Conservation (phyloP, 2,329 filamentous ascomycete genomes). For the Cadophora sp. region DNA sequence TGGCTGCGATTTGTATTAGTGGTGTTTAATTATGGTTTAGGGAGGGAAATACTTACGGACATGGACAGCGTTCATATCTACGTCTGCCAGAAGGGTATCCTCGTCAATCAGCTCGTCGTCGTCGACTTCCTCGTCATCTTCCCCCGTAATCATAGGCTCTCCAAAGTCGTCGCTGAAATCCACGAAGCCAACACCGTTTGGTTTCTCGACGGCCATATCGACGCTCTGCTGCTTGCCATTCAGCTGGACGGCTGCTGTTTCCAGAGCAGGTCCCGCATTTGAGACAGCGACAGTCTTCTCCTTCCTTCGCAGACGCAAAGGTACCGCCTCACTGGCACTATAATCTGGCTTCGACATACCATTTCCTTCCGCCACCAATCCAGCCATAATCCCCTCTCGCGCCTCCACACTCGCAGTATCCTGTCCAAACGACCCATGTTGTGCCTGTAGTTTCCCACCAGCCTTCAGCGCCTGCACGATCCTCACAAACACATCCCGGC, state of each 20-base stretch:
- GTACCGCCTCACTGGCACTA: conserved; percentile 45
- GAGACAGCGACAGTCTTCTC: conserved; percentile 59
- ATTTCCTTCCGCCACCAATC: conserved; percentile 67
- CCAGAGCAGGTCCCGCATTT: conserved; percentile 45
- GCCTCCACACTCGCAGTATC: conserved; percentile 56
- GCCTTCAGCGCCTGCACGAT: conserved; percentile 75
- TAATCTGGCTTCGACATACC: conserved; percentile 78
- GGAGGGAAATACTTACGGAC: conserved; percentile 70
- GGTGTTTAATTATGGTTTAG: background rate
- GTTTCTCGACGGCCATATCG: conserved; percentile 42
- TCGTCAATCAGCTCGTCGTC: conserved; percentile 90
- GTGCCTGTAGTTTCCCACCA: conserved; percentile 71
- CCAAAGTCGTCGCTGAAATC: conserved; percentile 71
- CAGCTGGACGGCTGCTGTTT: conserved; percentile 42
- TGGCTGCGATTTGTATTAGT: conserved; percentile 58
- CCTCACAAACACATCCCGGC: conserved; percentile 69
- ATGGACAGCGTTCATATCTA: conserved; percentile 80
- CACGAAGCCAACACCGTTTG: conserved; percentile 70
- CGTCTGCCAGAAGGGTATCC: conserved; percentile 83
- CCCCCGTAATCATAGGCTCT: conserved; percentile 55
- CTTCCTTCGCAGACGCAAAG: conserved; percentile 62
- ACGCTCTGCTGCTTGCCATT: conserved; percentile 41
- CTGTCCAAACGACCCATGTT: conserved; percentile 67
- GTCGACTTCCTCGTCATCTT: conserved; percentile 46
- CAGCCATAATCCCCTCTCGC: conserved; percentile 85